Evolutionary conservation across 495 filamentous ascomycete species (phyloP).

Genomic region (Clavariopsis aquatica): DNA sequence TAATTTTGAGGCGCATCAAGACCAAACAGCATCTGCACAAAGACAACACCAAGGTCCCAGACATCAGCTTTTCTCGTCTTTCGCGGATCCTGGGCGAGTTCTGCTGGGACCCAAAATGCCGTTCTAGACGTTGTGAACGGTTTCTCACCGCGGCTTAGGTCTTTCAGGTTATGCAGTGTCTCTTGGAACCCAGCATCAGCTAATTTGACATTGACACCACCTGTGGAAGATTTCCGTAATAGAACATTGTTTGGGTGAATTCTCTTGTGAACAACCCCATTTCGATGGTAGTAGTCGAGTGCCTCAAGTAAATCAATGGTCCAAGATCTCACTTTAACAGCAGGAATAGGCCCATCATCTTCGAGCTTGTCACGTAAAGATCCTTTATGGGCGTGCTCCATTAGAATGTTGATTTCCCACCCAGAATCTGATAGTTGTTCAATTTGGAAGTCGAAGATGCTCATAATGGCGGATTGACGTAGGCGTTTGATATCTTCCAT

Average conservation of each 20-base stretch:
- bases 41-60: conserved; percentile 88
- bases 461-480: conserved; percentile 73
- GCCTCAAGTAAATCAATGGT: conserved; percentile 88
- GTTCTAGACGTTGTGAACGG: conserved; percentile 56
- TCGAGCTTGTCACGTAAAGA: conserved; percentile 80
- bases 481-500: conserved; percentile 72
- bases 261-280: conserved; percentile 76
- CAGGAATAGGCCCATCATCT: conserved; percentile 68
- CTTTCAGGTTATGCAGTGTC: conserved; percentile 60
- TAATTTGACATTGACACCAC: conserved; percentile 63
- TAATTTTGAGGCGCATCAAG: conserved; percentile 72
- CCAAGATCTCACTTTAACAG: conserved; percentile 76
- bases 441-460: conserved; percentile 81
- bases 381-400: conserved; percentile 75
- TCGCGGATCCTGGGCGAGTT: conserved; percentile 62
- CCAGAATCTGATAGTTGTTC: conserved; percentile 40
- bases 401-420: conserved; percentile 83
- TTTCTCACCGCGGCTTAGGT: conserved; percentile 47
- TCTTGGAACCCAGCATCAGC: conserved; percentile 69
- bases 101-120: conserved; percentile 80
- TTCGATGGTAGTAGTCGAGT: conserved; percentile 79
- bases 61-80: conserved; percentile 83
- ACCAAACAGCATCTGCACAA: conserved; percentile 94
- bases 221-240: conserved; percentile 59
- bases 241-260: conserved; percentile 77